Conservation (phyloP, 139 green algal genomes). For the Chlorella sorokiniana region DNA sequence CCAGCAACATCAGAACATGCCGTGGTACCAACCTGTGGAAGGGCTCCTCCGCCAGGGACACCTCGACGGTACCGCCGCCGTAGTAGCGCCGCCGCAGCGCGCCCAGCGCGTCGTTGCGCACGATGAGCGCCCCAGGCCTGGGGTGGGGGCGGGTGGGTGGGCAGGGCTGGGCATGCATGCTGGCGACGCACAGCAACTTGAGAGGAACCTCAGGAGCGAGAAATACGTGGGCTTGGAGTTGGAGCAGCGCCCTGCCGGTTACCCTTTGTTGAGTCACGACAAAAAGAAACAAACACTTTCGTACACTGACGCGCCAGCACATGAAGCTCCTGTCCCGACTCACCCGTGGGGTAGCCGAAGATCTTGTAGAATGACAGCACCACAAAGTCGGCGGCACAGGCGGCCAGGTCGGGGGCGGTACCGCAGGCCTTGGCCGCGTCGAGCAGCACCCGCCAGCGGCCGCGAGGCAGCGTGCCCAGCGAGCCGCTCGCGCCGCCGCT, state of each 20-base stretch:
- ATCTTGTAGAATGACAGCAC: constrained; percentile 95
- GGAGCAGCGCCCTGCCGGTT: too few relatives aligned
- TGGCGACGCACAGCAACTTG: not conserved
- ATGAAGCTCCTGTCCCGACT: not conserved
- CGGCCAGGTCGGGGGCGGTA: constrained; percentile 74
- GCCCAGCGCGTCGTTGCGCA: constrained; percentile 53
- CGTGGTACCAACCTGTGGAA: constrained; percentile 65
- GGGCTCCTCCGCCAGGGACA: constrained; percentile 51
- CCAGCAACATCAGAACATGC: too few relatives aligned
- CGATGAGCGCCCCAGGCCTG: constrained; percentile 85
- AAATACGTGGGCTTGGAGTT: too few relatives aligned
- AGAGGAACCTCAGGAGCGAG: not conserved
- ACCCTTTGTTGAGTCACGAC: too few relatives aligned
- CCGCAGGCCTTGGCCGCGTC: constrained; percentile 88
- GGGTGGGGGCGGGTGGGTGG: not conserved
- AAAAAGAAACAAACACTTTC: not conserved
- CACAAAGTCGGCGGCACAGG: constrained; percentile 77
- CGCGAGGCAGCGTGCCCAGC: not conserved
- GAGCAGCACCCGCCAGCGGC: constrained; percentile 76
- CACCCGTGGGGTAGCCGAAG: constrained; percentile 76
- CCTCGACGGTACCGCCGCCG: constrained; percentile 82
- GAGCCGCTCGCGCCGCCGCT: not conserved
- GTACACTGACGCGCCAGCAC: not conserved
- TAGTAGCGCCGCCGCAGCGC: constrained; percentile 81
- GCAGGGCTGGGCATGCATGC: not conserved